Percentiles rank a stretch among this genome's conserved stretches.
These are phyloP conservation scores for Xylariomycetidae sp. DNA, from an alignment of 2,329 filamentous ascomycete species.

Conservation along the genomic window DNA sequence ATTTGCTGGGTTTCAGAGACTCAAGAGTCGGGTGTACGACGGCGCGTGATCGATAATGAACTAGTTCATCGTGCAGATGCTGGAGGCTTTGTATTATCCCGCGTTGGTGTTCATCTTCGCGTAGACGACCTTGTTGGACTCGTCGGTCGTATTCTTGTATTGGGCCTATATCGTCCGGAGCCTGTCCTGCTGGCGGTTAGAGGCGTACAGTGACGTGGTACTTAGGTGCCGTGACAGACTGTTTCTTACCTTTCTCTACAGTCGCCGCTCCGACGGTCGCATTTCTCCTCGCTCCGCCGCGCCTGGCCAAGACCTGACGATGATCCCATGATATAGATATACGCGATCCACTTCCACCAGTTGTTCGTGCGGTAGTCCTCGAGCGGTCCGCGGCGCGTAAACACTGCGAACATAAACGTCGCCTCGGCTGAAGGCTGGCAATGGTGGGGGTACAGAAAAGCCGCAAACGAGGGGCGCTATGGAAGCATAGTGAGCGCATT, in stretches of 20 bases:
- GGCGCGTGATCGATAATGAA: conserved; percentile 65
- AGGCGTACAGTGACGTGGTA: conserved; percentile 4
- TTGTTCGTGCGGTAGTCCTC: too few relatives aligned
- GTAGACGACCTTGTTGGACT: conserved; percentile 67
- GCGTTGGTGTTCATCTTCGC: conserved; percentile 88
- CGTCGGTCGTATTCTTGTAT: conserved; percentile 84
- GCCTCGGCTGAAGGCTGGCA: neutral
- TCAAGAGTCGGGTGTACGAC: conserved; percentile 76
- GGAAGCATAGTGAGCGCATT: neutral
- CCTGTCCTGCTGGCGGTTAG: conserved; percentile 8
- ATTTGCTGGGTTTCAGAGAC: conserved; percentile 55
- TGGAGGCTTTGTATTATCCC: conserved; percentile 87
- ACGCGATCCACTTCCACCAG: too few relatives aligned
- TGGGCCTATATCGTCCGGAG: conserved; percentile 54
- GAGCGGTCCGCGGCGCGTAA: too few relatives aligned
- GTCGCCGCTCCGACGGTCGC: neutral
- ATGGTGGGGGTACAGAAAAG: neutral
- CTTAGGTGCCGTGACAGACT: too few relatives aligned
- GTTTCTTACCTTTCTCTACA: too few relatives aligned
- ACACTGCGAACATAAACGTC: neutral
- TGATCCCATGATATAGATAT: too few relatives aligned
- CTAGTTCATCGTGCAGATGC: conserved; percentile 79
- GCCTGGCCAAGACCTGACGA: too few relatives aligned
- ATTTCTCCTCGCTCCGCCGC: too few relatives aligned
- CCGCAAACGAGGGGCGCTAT: neutral